A percentile compares a stretch with the other conserved stretches of the same genome.
phyloP scores from a whole-genome alignment of 148 eudicot species.

The Mesembryanthemum crystallinum region DNA sequence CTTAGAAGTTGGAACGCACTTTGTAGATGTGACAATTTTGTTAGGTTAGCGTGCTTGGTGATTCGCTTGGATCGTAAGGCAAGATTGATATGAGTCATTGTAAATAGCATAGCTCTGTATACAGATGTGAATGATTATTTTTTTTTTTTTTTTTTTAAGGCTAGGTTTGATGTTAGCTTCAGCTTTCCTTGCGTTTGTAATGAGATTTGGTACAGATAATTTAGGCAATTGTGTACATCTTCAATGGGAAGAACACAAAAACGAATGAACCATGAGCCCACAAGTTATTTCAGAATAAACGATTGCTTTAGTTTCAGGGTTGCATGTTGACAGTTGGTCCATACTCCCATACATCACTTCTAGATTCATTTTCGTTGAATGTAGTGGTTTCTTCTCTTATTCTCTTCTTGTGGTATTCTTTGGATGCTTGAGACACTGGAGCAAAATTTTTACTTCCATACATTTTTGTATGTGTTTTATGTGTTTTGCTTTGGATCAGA shows the following conservation, averaged over 20 bases:
- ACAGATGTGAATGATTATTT: constrained; percentile 24
- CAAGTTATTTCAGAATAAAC: no score
- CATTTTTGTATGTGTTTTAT: no score
- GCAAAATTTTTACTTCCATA: no score
- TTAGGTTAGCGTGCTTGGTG: constrained; percentile 44
- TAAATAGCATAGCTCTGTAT: constrained; percentile 28
- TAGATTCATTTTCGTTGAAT: no score
- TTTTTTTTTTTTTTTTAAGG: constrained; percentile 33
- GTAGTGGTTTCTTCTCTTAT: no score
- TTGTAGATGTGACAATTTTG: constrained; percentile 39
- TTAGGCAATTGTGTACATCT: constrained; percentile 20
- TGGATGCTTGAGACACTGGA: no score
- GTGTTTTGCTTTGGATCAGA: no score
- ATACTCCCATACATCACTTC: no score
- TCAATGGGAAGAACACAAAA: background rate
- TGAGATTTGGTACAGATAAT: background rate
- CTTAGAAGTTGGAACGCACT: constrained; percentile 26
- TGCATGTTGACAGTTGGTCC: no score
- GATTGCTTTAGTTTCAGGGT: no score
- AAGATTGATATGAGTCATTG: constrained; percentile 13
- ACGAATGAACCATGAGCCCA: background rate
- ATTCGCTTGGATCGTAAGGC: background rate
- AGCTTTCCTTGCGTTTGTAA: background rate
- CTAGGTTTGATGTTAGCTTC: constrained; percentile 18
- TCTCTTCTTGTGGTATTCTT: no score